These are phyloP conservation scores for Lasiosphaeria miniovina DNA, from an alignment of 495 filamentous ascomycete genomes.

Conservation along the genomic window DNA sequence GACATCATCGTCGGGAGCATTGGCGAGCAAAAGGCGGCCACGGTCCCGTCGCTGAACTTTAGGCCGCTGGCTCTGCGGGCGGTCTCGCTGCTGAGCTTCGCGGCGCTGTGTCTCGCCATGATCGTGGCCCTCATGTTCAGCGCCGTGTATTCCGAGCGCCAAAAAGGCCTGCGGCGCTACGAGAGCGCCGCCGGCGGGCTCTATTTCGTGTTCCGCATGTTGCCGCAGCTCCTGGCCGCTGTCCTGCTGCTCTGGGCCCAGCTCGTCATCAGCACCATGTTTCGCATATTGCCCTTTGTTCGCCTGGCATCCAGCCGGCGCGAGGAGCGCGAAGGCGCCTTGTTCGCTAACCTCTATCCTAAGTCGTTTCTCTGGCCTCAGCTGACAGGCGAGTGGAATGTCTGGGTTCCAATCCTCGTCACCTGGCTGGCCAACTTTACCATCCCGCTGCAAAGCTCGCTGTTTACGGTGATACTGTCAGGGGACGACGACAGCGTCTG, in stretches of 20 bases:
- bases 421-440: slow-evolving; percentile 48
- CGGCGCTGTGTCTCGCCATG: slow-evolving; percentile 65
- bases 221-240: slow-evolving; percentile 74
- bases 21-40: slow-evolving; percentile 14
- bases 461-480: slow-evolving; percentile 42
- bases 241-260: slow-evolving; percentile 72
- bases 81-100: slow-evolving; percentile 54
- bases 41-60: slow-evolving; percentile 54
- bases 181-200: slow-evolving; percentile 58
- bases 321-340: slow-evolving; percentile 46
- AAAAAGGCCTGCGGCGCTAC: slow-evolving; percentile 66
- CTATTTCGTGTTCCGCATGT: slow-evolving; percentile 84
- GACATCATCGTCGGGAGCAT: slow-evolving; percentile 18
- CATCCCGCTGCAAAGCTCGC: slow-evolving; percentile 45
- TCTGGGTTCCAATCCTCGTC: slow-evolving; percentile 42
- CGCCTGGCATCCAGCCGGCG: slow-evolving; percentile 61
- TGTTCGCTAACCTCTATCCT: slow-evolving; percentile 52
- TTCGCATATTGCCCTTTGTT: slow-evolving; percentile 73
- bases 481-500: slow-evolving; percentile 45
- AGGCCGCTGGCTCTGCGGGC: slow-evolving; percentile 66
- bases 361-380: slow-evolving; percentile 49
- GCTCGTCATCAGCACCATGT: slow-evolving; percentile 68
- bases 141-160: slow-evolving; percentile 64
- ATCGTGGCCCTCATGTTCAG: slow-evolving; percentile 67
- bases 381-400: slow-evolving; percentile 42